Conservation (phyloP, 345 rosid species). For the Eucalyptus virginea region DNA sequence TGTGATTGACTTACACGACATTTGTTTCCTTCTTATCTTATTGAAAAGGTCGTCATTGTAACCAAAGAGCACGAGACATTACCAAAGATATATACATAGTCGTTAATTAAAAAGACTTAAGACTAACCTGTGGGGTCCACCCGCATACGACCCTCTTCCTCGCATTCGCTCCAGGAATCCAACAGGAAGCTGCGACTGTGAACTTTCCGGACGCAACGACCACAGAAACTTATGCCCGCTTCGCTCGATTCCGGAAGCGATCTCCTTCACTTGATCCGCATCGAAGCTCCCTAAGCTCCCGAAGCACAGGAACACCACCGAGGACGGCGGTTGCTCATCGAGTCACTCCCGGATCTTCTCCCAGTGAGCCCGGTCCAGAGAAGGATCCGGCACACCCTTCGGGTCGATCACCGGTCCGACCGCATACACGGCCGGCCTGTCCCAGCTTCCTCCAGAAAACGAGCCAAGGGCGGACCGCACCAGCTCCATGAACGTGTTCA, state of each 20-base stretch:
- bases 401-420: constrained; percentile 12
- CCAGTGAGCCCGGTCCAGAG: neutral
- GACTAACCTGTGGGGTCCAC: constrained; percentile 9
- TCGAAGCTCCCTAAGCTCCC: constrained; percentile 26
- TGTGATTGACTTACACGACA: neutral
- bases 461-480: constrained; percentile 17
- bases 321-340: constrained; percentile 24
- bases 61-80: neutral
- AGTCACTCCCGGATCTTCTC: constrained; percentile 27
- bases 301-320: constrained; percentile 31
- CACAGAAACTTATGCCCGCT: constrained; percentile 26
- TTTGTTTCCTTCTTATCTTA: neutral
- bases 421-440: constrained; percentile 15
- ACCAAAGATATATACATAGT: neutral
- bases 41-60: neutral
- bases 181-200: constrained; percentile 4
- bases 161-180: constrained; percentile 15
- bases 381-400: neutral
- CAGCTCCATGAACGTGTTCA: constrained; percentile 22
- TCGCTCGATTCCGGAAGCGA: constrained; percentile 24
- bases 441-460: neutral
- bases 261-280: constrained; percentile 19
- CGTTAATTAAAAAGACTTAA: neutral
- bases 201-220: constrained; percentile 4
- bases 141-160: constrained; percentile 14